Evolutionary conservation across 1,284 basidiomycete species (phyloP), one percentile per base, ranked within the genome.

Genomic region (Cryptococcus jaspeensis): DNA sequence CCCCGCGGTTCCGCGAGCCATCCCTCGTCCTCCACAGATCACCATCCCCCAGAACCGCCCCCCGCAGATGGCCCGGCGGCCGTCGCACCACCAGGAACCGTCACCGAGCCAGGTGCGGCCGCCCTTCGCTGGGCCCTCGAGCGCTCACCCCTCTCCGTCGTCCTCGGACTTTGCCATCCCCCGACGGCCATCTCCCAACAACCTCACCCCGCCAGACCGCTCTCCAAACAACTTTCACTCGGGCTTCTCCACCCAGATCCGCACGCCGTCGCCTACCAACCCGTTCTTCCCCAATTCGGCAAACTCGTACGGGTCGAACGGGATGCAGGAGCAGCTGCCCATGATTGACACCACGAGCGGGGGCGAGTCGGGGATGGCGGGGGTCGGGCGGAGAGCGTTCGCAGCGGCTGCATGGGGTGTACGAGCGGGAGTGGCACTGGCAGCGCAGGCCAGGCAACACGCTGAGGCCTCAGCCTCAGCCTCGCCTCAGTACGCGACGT

Each of bases 311-410:
- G 16, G 51, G 41, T 58, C 60, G n/a, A 52, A 56, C 25, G 55
- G 42, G 18, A 58, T 58, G 35, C 59, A 28, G n/a, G 52, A 56
- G 39, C 50, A 45, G 6, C 25, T 63, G 13, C 60, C 58, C 3
- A 54, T 68, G 41, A 81, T 84, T 5, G 84, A 90, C 67, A 90
- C 89, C 15, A 85, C 86, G 65, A 83, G 72, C 9, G 90, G 89
- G 4, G 90, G 89, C 2, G 85, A 83, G 60, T 89, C 89, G 6
- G 90, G 90, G 0, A 92, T 92, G 90, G 90, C 90, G 0, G 90
- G 90, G 16, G 90, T 93, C 2, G 90, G 90, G 5, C 79, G 90
- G 58, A 80, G 90, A 60, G 90, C 88, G 0, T 92, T 93, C 62
- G 87, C 87, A 1, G 88, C 90, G 8, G 89, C 84, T 8, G 87